Percentiles rank a stretch among this genome's conserved stretches.
Conservation (phyloP, 768 basidiomycete genomes). For the Tephrocybe rancida region DNA sequence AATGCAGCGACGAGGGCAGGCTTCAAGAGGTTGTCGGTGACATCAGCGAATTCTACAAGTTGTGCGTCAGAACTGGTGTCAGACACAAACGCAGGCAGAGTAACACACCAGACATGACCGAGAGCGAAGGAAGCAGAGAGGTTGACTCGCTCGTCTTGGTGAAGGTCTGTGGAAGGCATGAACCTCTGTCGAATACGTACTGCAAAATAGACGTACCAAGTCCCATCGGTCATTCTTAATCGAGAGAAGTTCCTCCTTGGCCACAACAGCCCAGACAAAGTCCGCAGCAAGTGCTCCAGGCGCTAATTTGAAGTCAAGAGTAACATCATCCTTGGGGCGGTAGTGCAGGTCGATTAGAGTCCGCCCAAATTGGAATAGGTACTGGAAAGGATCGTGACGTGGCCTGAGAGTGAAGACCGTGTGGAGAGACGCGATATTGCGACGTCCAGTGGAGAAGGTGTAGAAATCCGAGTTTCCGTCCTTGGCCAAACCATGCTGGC, state of each 20-base stretch:
- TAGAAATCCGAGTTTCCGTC: slow-evolving; percentile 85
- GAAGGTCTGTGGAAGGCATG: slow-evolving; percentile 59
- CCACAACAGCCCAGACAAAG: slow-evolving; percentile 84
- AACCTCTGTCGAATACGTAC: too few species aligned
- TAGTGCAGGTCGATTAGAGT: slow-evolving; percentile 79
- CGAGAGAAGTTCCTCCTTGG: slow-evolving; percentile 73
- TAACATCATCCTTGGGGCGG: slow-evolving; percentile 65
- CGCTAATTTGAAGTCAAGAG: slow-evolving; percentile 79
- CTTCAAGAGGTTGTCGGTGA: slow-evolving; percentile 80
- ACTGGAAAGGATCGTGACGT: slow-evolving; percentile 80
- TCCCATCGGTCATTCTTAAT: slow-evolving; percentile 84
- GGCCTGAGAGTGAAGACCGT: slow-evolving; percentile 77
- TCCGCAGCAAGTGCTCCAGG: slow-evolving; percentile 51
- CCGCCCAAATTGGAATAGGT: slow-evolving; percentile 59
- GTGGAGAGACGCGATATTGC: slow-evolving; percentile 76
- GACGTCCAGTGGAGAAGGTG: slow-evolving; percentile 86
- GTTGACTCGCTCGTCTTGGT: slow-evolving; percentile 74
- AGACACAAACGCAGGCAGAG: not conserved
- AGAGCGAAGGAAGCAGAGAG: slow-evolving; percentile 58
- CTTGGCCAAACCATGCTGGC: slow-evolving; percentile 50
- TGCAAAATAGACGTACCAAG: slow-evolving; percentile 42
- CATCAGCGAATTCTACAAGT: slow-evolving; percentile 75
- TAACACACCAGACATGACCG: slow-evolving; percentile 75
- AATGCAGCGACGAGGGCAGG: slow-evolving; percentile 56
- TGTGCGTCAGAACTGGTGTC: slow-evolving; percentile 6